These are phyloP conservation scores for Juglanconis juglandina DNA, from an alignment of 2,329 filamentous ascomycete genomes.

Conservation along the genomic window DNA sequence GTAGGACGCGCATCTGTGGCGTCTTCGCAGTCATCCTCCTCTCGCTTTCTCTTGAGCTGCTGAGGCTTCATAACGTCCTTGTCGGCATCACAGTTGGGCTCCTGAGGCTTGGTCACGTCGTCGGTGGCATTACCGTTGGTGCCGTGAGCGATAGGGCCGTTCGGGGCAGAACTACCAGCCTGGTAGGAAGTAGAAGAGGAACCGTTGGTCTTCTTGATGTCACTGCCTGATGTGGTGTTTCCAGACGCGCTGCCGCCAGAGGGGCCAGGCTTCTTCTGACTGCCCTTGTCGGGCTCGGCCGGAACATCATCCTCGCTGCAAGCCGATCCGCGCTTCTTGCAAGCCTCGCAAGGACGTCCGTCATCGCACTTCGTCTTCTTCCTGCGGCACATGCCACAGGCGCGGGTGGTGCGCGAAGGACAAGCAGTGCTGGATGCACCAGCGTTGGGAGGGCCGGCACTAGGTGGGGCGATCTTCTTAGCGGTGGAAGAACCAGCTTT, in stretches of 20 bases:
- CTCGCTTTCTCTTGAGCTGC: neutral
- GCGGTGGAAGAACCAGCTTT: too few species aligned
- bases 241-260: neutral
- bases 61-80: neutral
- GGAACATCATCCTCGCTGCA: neutral
- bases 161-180: too few species aligned
- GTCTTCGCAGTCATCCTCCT: neutral
- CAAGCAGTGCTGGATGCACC: neutral
- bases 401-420: neutral
- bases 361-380: slow-evolving; percentile 16
- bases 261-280: neutral
- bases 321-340: neutral
- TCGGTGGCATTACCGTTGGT: too few species aligned
- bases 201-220: neutral
- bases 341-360: slow-evolving; percentile 5
- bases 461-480: too few species aligned
- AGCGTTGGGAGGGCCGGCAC: too few species aligned
- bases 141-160: too few species aligned
- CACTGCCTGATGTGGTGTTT: neutral
- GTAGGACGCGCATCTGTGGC: neutral
- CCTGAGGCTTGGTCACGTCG: too few species aligned
- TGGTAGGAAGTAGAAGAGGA: neutral
- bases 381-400: slow-evolving; percentile 10
- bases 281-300: neutral
- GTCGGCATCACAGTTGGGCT: too few species aligned